phyloP scores from a whole-genome alignment of 1,284 basidiomycete genomes.

The Boletus subluridellus region DNA sequence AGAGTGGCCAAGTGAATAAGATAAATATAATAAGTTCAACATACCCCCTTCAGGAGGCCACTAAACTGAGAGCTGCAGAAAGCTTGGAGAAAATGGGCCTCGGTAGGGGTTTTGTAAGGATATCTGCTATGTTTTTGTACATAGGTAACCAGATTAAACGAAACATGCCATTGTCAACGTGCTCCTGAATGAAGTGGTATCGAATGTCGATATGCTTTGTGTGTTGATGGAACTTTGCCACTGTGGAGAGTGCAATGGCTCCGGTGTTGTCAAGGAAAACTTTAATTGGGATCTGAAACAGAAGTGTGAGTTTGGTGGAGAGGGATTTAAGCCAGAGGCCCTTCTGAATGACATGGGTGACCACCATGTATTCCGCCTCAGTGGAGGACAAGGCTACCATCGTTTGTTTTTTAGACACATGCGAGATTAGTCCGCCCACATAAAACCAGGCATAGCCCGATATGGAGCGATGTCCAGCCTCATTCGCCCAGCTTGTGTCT shows the following conservation, averaged over 20 bases:
- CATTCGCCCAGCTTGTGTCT: neutral
- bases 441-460: neutral
- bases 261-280: neutral
- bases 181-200: no score
- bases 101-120: no score
- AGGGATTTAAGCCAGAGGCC: neutral
- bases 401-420: neutral
- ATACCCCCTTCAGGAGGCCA: no score
- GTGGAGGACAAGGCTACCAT: neutral
- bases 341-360: neutral
- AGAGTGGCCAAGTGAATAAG: no score
- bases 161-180: no score
- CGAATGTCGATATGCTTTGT: no score
- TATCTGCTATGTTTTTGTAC: no score
- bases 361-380: neutral
- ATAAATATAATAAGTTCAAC: no score
- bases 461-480: fast-evolving
- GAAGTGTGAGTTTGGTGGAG: fast-evolving
- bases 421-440: neutral
- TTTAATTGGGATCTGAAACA: neutral
- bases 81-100: no score
- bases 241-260: neutral
- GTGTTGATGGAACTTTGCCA: neutral
- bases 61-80: no score
- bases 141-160: no score